A percentile compares a stretch with the other conserved stretches of the same genome.
phyloP scores from a whole-genome alignment of 163 green algal genomes.

The Volvox carteri region DNA sequence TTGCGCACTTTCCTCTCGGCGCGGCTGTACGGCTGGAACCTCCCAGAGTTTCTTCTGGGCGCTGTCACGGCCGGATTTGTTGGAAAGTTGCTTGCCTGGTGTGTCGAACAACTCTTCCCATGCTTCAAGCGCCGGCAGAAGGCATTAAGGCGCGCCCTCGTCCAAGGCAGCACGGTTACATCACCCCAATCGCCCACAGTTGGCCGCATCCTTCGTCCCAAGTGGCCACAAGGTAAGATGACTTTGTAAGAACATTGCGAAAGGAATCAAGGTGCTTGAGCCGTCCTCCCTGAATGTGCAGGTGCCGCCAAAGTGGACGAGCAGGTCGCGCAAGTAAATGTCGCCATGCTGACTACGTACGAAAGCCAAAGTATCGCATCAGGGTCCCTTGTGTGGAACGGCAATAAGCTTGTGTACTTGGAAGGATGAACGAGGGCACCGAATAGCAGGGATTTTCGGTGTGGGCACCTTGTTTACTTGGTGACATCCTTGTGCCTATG shows the following conservation, averaged over 20 bases:
- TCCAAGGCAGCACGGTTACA: not conserved
- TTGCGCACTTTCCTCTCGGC: not conserved
- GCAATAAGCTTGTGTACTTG: not conserved
- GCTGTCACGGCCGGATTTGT: not conserved
- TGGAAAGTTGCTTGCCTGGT: not conserved
- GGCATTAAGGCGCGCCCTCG: not conserved
- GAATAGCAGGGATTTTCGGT: not conserved
- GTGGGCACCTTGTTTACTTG: too few relatives aligned
- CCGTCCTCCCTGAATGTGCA: not conserved
- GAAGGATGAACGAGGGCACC: not conserved
- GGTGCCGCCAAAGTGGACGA: not conserved
- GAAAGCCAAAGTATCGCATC: not conserved
- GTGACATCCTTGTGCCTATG: too few relatives aligned
- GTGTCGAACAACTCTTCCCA: not conserved
- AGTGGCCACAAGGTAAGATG: not conserved
- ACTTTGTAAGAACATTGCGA: not conserved
- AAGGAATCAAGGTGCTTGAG: not conserved
- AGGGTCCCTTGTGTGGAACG: not conserved
- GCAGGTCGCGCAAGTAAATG: not conserved
- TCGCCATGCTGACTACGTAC: not conserved
- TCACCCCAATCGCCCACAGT: not conserved
- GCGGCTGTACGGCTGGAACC: slow-evolving; percentile 1
- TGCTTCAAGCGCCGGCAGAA: not conserved
- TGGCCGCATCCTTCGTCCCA: not conserved
- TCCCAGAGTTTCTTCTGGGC: not conserved